Base-by-base conservation (phyloP, 306 rosid species). In the Prunus padus region DNA sequence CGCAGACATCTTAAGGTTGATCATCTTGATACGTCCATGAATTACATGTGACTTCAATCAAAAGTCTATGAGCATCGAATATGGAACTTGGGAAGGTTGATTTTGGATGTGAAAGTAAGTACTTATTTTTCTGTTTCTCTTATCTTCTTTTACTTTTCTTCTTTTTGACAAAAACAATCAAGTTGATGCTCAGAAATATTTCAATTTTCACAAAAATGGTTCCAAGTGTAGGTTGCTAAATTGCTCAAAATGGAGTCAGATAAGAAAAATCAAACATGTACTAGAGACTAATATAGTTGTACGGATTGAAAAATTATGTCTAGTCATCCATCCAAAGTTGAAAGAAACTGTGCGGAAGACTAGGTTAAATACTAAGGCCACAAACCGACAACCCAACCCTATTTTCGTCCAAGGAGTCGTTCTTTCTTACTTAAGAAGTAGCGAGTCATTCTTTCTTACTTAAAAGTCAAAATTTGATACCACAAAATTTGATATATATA, bases 71-170 rank as follows among this genome's bases (percentile, higher is more conserved):
- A 82, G 69, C 64, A 71, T 50, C 77, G 77, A 80, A 79, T 68
- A 71, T 47, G 66, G 71, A 71, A 88, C 83, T 65, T 57, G 46
- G 51, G 15, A 84, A 84, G 79, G 84, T 73, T 25, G 67, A 77
- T 79, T 88, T 75, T 68, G 63, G 63, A 75, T 73, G 19, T 76
- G 6, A 50, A 73, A 76, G 14, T 23, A 37, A 66, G 40, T n/a
- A 20, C 37, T 37, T 55, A 8, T 54, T 71, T 30, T 22, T 55
- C 51, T 44, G 7, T 49, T 33, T 51, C 65, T 75, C 19, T 50
- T 15, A 4, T 50, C 19, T 12, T 16, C 55, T 50, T 61, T 61
- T 61, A 14, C 64, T 59, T 28, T 61, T 28, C 44, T 61, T 61
- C 44, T 61, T 61, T 61, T 61, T 6, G 20, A 10, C 1, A 5